phyloP scores from a whole-genome alignment of 2,329 filamentous ascomycete species.

The Cladosporium velox region DNA sequence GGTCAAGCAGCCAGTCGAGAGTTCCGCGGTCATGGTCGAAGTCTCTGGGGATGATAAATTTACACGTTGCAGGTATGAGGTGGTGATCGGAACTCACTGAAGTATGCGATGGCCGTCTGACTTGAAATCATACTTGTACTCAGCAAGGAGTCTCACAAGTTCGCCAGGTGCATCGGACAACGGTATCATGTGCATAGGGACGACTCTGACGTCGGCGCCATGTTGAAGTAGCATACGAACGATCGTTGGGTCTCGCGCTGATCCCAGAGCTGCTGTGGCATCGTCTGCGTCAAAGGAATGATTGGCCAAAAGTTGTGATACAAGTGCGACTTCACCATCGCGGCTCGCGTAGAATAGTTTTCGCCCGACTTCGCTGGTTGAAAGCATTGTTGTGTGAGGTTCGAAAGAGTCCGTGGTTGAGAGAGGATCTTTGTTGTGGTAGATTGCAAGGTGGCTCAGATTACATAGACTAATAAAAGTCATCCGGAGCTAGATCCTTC shows the following conservation, averaged over 20 bases:
- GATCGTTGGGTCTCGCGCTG: not conserved
- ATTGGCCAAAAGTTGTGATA: constrained; percentile 1
- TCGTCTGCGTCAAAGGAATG: not conserved
- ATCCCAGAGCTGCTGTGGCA: not conserved
- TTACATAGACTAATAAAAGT: too few species aligned
- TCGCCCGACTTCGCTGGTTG: not conserved
- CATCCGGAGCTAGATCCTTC: too few species aligned
- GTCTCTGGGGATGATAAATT: constrained; percentile 11
- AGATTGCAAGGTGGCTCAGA: too few species aligned
- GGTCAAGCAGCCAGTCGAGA: constrained; percentile 25
- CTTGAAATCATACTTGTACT: constrained; percentile 19
- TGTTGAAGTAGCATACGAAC: not conserved
- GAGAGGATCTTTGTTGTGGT: too few species aligned
- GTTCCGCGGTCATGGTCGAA: constrained; percentile 18
- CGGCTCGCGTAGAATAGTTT: not conserved
- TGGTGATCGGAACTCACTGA: not conserved
- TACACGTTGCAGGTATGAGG: not conserved
- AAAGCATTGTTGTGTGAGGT: too few species aligned
- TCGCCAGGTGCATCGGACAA: not conserved
- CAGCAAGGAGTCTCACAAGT: constrained; percentile 11
- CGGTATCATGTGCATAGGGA: not conserved
- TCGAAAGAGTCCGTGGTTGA: too few species aligned
- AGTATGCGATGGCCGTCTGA: constrained; percentile 12
- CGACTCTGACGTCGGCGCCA: constrained; percentile 4
- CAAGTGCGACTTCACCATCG: not conserved